phyloP scores from a whole-genome alignment of 768 basidiomycete species.

The Naganishia onofrii region DNA sequence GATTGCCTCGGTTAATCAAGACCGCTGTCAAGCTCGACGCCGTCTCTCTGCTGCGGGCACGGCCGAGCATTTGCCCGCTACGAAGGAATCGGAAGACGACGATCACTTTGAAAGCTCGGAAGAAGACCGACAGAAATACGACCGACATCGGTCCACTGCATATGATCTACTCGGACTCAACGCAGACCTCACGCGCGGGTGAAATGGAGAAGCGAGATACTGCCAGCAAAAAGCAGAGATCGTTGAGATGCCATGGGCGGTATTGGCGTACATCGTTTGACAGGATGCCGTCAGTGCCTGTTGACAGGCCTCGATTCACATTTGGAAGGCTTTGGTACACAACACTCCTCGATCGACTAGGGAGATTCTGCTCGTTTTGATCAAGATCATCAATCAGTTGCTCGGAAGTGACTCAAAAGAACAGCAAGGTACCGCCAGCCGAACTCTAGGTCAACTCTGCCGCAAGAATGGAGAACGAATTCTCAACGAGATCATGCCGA shows the following conservation, averaged over 20 bases:
- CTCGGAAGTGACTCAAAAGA: slow-evolving; percentile 77
- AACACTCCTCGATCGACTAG: slow-evolving; percentile 64
- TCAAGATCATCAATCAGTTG: slow-evolving; percentile 70
- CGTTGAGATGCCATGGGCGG: no score
- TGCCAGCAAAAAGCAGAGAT: no score
- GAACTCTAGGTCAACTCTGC: slow-evolving; percentile 83
- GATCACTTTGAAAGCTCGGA: no score
- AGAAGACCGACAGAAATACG: no score
- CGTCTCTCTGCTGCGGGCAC: no score
- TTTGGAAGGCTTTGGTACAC: slow-evolving; percentile 96
- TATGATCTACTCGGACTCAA: no score
- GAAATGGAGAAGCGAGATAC: no score
- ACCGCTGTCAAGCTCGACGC: slow-evolving; percentile 97
- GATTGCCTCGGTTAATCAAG: slow-evolving; percentile 62
- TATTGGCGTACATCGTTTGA: slow-evolving; percentile 85
- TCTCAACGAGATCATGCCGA: slow-evolving; percentile 74
- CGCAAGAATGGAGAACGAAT: slow-evolving; percentile 94
- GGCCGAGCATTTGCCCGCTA: no score
- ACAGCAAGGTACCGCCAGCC: slow-evolving; percentile 89
- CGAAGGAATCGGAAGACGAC: no score
- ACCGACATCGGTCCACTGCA: no score
- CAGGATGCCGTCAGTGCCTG: slow-evolving; percentile 89
- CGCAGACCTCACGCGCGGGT: no score
- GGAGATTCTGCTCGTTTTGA: slow-evolving; percentile 82
- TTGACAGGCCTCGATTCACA: slow-evolving; percentile 84